Conservation (phyloP, 352 stramenopile species). For the Phytophthora hibernalis region DNA sequence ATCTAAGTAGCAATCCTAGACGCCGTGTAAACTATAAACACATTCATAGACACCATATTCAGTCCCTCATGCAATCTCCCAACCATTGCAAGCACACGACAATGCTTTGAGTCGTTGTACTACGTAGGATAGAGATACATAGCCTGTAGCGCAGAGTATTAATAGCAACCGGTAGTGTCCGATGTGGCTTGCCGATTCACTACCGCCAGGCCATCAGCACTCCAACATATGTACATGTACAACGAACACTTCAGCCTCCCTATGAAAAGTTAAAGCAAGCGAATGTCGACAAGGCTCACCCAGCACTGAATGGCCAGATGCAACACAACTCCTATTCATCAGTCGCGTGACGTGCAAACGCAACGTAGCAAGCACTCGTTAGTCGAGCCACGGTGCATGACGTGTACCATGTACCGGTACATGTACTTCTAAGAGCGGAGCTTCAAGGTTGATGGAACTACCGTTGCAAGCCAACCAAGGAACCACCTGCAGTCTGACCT, state of each 20-base stretch:
- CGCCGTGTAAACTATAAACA: conserved; percentile 8
- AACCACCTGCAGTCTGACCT: no score
- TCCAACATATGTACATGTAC: no score
- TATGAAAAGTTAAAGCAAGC: not conserved
- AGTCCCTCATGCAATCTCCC: not conserved
- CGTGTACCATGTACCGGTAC: no score
- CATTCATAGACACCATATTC: not conserved
- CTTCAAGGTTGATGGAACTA: no score
- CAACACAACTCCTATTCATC: not conserved
- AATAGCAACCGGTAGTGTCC: no score
- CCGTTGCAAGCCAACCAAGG: no score
- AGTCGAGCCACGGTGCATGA: not conserved
- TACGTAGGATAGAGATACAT: no score
- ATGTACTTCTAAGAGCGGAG: no score
- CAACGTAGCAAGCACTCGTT: not conserved
- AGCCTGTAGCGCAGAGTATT: no score
- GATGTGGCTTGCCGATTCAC: no score
- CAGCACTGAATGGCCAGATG: not conserved
- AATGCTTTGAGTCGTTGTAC: not conserved
- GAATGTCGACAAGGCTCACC: not conserved
- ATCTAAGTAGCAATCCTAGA: not conserved
- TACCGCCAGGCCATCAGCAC: not conserved
- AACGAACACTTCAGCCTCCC: not conserved
- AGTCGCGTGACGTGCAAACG: not conserved
- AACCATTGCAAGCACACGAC: no score